A percentile compares a stretch with the other conserved stretches of the same genome.
phyloP scores from a whole-genome alignment of 352 stramenopile species.

The Phytophthora tentaculata region DNA sequence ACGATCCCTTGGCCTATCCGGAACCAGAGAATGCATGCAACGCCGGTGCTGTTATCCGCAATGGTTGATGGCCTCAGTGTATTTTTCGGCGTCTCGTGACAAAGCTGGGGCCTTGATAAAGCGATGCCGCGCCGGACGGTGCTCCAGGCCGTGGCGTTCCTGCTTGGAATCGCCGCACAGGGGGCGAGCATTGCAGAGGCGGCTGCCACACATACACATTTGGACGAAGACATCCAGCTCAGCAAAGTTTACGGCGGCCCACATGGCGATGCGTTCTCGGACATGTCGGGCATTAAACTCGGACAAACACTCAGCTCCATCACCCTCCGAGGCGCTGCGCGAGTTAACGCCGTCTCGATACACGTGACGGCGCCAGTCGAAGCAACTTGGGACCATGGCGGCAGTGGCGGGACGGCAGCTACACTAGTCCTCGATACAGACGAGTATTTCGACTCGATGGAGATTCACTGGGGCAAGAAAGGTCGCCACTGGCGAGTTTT shows the following conservation, averaged over 20 bases:
- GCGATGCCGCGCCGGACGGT: constrained; percentile 19
- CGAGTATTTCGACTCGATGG: constrained; percentile 31
- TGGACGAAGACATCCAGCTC: constrained; percentile 26
- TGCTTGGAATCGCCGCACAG: constrained; percentile 1
- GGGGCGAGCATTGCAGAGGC: not conserved
- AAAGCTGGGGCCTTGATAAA: not conserved
- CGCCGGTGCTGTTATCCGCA: not conserved
- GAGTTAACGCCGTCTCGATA: constrained; percentile 14
- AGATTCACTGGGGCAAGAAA: constrained; percentile 35
- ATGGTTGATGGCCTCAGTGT: not conserved
- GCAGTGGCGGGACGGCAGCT: constrained; percentile 12
- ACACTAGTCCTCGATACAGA: constrained; percentile 12
- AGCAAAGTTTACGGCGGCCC: constrained; percentile 20
- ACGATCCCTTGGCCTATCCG: constrained; percentile 7
- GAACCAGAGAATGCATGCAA: constrained; percentile 7
- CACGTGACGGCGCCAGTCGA: constrained; percentile 13
- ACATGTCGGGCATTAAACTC: constrained; percentile 20
- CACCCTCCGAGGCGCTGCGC: constrained; percentile 12
- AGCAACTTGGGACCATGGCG: constrained; percentile 25
- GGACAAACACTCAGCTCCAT: constrained; percentile 29
- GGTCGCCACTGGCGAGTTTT: constrained; percentile 16
- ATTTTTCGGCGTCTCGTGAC: not conserved
- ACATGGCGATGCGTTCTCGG: constrained; percentile 29
- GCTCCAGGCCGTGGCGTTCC: constrained; percentile 8
- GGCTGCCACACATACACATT: not conserved